These are phyloP conservation scores for Monilinia fructicola DNA, from an alignment of 2,329 filamentous ascomycete species.

Conservation along the genomic window DNA sequence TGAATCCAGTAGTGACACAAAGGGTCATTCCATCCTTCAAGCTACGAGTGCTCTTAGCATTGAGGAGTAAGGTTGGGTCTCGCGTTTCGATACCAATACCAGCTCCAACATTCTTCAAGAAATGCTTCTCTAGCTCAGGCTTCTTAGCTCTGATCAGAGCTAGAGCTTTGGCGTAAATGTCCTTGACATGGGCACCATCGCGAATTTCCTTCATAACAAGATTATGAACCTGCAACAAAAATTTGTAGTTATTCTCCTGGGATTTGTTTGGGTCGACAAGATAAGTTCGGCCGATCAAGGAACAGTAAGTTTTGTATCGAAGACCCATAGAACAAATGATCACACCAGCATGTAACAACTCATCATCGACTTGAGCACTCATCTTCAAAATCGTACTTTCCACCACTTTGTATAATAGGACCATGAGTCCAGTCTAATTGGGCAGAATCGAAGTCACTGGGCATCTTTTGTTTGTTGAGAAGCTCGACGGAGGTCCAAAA, in stretches of 20 bases:
- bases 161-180: conserved; percentile 87
- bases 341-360: conserved; percentile 82
- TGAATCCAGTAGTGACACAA: conserved; percentile 84
- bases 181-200: conserved; percentile 82
- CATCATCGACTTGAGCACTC: conserved; percentile 74
- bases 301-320: conserved; percentile 94
- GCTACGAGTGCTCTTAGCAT: conserved; percentile 77
- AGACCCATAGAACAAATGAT: conserved; percentile 91
- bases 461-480: conserved; percentile 71
- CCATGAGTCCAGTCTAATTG: conserved; percentile 94
- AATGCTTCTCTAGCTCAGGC: conserved; percentile 92
- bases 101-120: conserved; percentile 86
- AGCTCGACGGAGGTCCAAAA: conserved; percentile 83
- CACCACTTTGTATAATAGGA: conserved; percentile 90
- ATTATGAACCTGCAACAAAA: conserved; percentile 81
- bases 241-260: conserved; percentile 91
- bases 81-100: conserved; percentile 91
- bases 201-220: conserved; percentile 86
- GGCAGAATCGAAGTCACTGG: conserved; percentile 79
- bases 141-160: conserved; percentile 82
- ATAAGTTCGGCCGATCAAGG: conserved; percentile 88
- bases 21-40: conserved; percentile 98
- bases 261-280: conserved; percentile 95
- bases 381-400: conserved; percentile 93
- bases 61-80: conserved; percentile 80